These are phyloP conservation scores for Penstemon eatonii DNA, from an alignment of 257 asterid species.

Conservation along the genomic window DNA sequence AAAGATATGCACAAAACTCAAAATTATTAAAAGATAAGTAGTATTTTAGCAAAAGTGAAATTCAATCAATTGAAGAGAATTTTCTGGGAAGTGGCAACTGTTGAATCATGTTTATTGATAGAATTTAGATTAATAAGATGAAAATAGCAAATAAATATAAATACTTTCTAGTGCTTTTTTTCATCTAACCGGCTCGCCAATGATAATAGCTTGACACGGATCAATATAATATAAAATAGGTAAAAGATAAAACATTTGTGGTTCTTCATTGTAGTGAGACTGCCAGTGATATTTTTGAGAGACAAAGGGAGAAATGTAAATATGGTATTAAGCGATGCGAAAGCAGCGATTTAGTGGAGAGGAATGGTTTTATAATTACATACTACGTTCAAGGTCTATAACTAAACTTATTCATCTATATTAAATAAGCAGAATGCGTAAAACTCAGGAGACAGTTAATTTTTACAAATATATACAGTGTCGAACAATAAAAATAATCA, in stretches of 20 bases:
- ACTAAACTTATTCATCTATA: slow-evolving; percentile 11
- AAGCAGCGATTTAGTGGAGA: not conserved
- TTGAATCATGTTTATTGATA: not conserved
- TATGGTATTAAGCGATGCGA: too few species aligned
- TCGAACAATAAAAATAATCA: not conserved
- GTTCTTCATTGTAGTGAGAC: too few species aligned
- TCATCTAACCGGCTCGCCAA: not conserved
- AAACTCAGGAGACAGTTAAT: not conserved
- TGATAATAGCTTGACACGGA: not conserved
- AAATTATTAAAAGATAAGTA: not conserved
- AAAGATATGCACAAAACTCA: not conserved
- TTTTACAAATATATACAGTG: slow-evolving; percentile 1
- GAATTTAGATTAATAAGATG: not conserved
- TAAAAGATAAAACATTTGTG: too few species aligned
- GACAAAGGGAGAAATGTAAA: too few species aligned
- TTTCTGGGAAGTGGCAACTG: not conserved
- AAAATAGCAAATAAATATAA: not conserved
- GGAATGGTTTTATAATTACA: slow-evolving; percentile 9
- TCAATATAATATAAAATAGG: too few species aligned
- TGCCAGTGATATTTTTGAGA: too few species aligned
- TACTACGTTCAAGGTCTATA: slow-evolving; percentile 9
- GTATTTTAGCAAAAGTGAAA: not conserved
- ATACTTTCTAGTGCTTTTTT: not conserved
- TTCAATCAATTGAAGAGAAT: not conserved
- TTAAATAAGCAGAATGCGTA: slow-evolving; percentile 3